These are phyloP conservation scores for Bacidia gigantensis DNA, from an alignment of 495 filamentous ascomycete species.

Conservation along the genomic window DNA sequence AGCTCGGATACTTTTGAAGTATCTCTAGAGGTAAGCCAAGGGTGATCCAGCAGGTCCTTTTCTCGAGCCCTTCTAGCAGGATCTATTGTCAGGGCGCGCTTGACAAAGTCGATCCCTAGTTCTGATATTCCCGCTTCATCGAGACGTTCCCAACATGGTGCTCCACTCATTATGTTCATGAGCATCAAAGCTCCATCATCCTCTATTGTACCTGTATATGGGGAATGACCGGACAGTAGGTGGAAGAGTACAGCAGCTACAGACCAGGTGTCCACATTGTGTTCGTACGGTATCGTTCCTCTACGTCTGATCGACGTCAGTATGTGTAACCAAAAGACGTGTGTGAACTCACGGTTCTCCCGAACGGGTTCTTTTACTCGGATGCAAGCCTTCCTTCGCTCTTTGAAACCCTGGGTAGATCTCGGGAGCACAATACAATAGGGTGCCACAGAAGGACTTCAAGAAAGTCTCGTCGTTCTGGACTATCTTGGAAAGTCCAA, in stretches of 20 bases:
- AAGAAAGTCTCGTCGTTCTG: conserved; percentile 79
- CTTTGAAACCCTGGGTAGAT: conserved; percentile 74
- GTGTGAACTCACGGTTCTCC: conserved; percentile 26
- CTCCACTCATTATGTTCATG: conserved; percentile 65
- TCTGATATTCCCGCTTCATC: conserved; percentile 41
- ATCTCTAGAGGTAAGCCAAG: conserved; percentile 40
- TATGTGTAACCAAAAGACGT: conserved; percentile 9
- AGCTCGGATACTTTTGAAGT: conserved; percentile 17
- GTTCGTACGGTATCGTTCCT: conserved; percentile 53
- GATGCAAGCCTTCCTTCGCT: conserved; percentile 28
- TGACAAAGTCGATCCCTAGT: conserved; percentile 56
- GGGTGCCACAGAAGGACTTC: conserved; percentile 89
- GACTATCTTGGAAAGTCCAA: conserved; percentile 86
- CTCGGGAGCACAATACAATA: conserved; percentile 92
- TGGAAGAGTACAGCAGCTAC: conserved; percentile 82
- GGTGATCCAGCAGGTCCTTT: conserved; percentile 44
- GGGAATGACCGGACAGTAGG: conserved; percentile 57
- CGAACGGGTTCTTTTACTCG: conserved; percentile 38
- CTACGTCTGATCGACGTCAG: conserved; percentile 23
- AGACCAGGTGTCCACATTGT: conserved; percentile 91
- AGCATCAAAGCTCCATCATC: conserved; percentile 50
- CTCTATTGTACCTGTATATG: conserved; percentile 55
- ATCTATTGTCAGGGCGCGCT: conserved; percentile 58
- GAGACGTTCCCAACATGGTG: conserved; percentile 49
- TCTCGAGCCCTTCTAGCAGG: conserved; percentile 57